Evolutionary conservation across 345 rosid genomes (phyloP), one percentile per base, ranked within the genome.

Genomic region (Rhizophora apiculata): DNA sequence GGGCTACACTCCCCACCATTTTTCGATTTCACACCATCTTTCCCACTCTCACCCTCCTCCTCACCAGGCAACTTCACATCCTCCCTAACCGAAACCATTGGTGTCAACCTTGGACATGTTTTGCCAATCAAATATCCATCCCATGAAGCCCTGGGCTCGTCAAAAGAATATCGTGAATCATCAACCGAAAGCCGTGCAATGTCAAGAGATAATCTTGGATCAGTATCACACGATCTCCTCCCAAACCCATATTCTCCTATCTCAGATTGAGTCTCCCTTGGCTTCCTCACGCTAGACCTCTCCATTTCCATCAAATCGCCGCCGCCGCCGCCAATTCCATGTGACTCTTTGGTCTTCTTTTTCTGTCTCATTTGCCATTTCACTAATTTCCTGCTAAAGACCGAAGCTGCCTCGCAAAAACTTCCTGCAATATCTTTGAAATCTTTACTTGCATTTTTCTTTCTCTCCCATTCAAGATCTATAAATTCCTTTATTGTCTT

Each of bases 71-170:
- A 73, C 83, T 84, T 84, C 26, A 13, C 87, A 67, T 85, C 94
- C 77, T 86, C 93, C 10, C 73, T 68, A 13, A 84, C 89, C 11
- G 85, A 74, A 46, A 85, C 84, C 77, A 83, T 64, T 20, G 88
- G 80, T 16, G 76, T 58, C 27, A 76, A 71, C 82, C 80, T 77
- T n/a, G 82, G 84, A 72, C 81, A 82, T 5, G 79, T 64, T 68
- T 82, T 89, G 0, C 89, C 96, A 26, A 83, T 80, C 80, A 88
- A 80, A 39, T 75, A 81, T 5, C 97, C 95, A 54, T 94, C 96
- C 89, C 92, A 88, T 15, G 95, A 94, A 70, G 90, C 89, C 72
- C 93, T 83, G 34, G 96, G 96, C 65, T 85, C 87, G 60, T 87
- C 95, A n/a, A 90, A 82, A 20, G 89, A 90, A 67, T 73, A 72